Percentiles rank a stretch among this genome's conserved stretches.
Evolutionary conservation across 805 yeast species (phyloP).

Genomic region (Kodamaea laetipori): DNA sequence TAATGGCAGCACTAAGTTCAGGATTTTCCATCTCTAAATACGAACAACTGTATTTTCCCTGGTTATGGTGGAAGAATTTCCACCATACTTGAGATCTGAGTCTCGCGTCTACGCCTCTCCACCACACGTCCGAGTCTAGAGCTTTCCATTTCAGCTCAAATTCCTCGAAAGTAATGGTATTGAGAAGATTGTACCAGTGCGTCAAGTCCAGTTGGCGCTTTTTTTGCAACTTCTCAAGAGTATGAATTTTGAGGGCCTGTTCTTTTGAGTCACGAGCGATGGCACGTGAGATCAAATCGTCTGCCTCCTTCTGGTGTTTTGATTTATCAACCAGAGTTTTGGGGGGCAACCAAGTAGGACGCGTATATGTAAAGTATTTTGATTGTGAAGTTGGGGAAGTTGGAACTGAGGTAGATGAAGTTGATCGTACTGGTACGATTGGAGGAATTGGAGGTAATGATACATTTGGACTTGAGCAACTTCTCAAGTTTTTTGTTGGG

Average conservation of each 20-base stretch:
- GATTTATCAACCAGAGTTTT: slow-evolving; percentile 53
- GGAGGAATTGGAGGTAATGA: slow-evolving; percentile 1
- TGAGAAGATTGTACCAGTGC: slow-evolving; percentile 22
- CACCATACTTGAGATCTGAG: slow-evolving; percentile 54
- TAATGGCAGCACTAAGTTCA: slow-evolving; percentile 1
- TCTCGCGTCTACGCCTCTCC: slow-evolving; percentile 27
- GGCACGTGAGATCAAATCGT: slow-evolving; percentile 44
- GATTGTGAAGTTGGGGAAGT: slow-evolving; percentile 6
- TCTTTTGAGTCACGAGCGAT: slow-evolving; percentile 39
- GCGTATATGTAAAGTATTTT: slow-evolving; percentile 46
- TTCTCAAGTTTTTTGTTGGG: slow-evolving; percentile 3
- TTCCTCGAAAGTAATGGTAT: slow-evolving; percentile 12
- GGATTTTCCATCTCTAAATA: slow-evolving; percentile 7
- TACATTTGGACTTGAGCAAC: slow-evolving; percentile 11
- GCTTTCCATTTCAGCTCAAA: slow-evolving; percentile 13
- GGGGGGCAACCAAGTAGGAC: slow-evolving; percentile 71
- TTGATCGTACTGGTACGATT: slow-evolving; percentile 1
- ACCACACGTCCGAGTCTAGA: slow-evolving; percentile 20
- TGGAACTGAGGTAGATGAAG: slow-evolving; percentile 1
- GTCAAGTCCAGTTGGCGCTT: slow-evolving; percentile 38
- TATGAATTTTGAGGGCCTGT: slow-evolving; percentile 30
- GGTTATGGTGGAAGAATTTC: slow-evolving; percentile 16
- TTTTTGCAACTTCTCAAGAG: slow-evolving; percentile 33
- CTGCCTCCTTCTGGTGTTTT: slow-evolving; percentile 57
- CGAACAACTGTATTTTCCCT: slow-evolving; percentile 5